A percentile compares a stretch with the other conserved stretches of the same genome.
These are phyloP conservation scores for Ajuga reptans DNA, from an alignment of 305 asterid species.

Conservation along the genomic window DNA sequence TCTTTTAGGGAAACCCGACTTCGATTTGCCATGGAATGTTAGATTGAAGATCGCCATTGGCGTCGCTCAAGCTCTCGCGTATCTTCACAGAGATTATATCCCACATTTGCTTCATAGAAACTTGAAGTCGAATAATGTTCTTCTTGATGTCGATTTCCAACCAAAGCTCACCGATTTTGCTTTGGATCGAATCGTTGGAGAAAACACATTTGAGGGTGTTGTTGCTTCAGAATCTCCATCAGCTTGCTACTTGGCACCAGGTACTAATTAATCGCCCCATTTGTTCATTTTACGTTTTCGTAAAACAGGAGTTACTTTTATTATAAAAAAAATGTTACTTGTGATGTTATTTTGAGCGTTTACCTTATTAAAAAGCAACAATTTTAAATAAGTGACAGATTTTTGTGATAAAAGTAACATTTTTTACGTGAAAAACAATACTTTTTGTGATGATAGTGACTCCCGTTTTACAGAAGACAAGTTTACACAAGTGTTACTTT, in stretches of 20 bases:
- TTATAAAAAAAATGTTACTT: too few relatives aligned
- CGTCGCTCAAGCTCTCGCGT: constrained; percentile 73
- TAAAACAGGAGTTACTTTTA: too few relatives aligned
- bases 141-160: constrained; percentile 60
- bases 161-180: constrained; percentile 75
- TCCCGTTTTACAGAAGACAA: too few relatives aligned
- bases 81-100: constrained; percentile 68
- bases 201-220: constrained; percentile 39
- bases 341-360: too few relatives aligned
- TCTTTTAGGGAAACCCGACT: constrained; percentile 36
- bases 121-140: constrained; percentile 58
- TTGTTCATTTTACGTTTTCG: background rate
- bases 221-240: constrained; percentile 41
- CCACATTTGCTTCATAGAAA: constrained; percentile 68
- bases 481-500: too few relatives aligned
- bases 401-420: too few relatives aligned
- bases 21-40: constrained; percentile 50
- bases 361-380: too few relatives aligned
- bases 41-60: constrained; percentile 65
- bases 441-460: too few relatives aligned
- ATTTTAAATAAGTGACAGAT: too few relatives aligned
- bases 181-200: constrained; percentile 57
- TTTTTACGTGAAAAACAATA: too few relatives aligned
- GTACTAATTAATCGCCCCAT: constrained; percentile 26
- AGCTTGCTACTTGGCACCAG: constrained; percentile 74